phyloP scores from a whole-genome alignment of 805 yeast genomes.

The Kluyveromyces nonfermentans region DNA sequence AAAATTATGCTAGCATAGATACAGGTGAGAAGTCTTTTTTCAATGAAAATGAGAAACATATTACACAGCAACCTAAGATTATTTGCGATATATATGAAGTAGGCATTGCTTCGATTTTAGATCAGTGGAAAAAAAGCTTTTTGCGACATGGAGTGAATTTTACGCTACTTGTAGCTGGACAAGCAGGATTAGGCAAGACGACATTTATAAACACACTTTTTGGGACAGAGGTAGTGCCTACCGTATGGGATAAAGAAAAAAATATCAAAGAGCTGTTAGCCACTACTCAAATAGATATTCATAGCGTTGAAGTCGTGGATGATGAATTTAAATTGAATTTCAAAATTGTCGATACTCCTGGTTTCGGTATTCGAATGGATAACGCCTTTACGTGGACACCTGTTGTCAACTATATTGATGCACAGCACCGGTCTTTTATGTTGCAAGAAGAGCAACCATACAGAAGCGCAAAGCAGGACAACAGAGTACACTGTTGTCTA shows the following conservation, averaged over 20 bases:
- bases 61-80: background rate
- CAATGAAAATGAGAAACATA: background rate
- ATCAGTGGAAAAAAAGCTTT: slow-evolving; percentile 22
- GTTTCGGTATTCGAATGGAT: slow-evolving; percentile 64
- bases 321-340: slow-evolving; percentile 49
- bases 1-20: background rate
- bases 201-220: slow-evolving; percentile 76
- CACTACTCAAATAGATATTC: slow-evolving; percentile 27
- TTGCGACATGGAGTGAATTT: slow-evolving; percentile 59
- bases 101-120: slow-evolving; percentile 24
- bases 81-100: slow-evolving; percentile 5
- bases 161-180: slow-evolving; percentile 81
- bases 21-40: background rate
- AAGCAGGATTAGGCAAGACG: slow-evolving; percentile 76
- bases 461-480: slow-evolving; percentile 44
- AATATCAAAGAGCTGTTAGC: slow-evolving; percentile 28
- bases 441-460: slow-evolving; percentile 73
- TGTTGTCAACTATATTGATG: slow-evolving; percentile 65
- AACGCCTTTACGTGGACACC: slow-evolving; percentile 61
- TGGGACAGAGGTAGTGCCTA: slow-evolving; percentile 37
- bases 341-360: slow-evolving; percentile 64
- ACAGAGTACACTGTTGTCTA: slow-evolving; percentile 75
- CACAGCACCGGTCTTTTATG: slow-evolving; percentile 58
- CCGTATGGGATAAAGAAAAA: slow-evolving; percentile 34
- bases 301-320: slow-evolving; percentile 49